Conservation (phyloP, 139 green algal genomes). For the Picochlorum sp. region DNA sequence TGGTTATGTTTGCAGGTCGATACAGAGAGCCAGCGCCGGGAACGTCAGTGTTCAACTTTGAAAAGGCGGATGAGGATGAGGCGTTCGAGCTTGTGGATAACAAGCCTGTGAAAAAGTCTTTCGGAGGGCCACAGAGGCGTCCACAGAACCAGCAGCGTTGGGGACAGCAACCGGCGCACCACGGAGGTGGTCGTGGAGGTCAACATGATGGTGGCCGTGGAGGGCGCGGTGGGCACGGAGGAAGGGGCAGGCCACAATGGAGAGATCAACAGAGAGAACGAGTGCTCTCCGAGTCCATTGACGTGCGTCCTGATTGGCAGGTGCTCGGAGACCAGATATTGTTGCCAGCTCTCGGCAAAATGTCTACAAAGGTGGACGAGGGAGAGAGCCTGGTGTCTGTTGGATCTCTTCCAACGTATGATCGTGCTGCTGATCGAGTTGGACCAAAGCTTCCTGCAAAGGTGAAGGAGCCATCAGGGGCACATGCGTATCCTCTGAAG, state of each 20-base stretch:
- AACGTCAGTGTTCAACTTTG: slow-evolving; percentile 89
- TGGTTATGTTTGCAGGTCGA: slow-evolving; percentile 13
- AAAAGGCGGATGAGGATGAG: slow-evolving; percentile 89
- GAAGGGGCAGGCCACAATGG: slow-evolving; percentile 4
- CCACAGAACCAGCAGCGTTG: slow-evolving; percentile 7
- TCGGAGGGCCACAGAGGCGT: slow-evolving; percentile 7
- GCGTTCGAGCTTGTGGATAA: slow-evolving; percentile 96
- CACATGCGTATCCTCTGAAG: slow-evolving; percentile 65
- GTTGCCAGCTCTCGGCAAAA: slow-evolving; percentile 71
- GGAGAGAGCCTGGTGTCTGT: slow-evolving; percentile 39
- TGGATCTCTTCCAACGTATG: slow-evolving; percentile 79
- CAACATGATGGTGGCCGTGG: not conserved
- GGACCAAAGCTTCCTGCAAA: slow-evolving; percentile 68
- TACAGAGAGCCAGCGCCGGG: slow-evolving; percentile 32
- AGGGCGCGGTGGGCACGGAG: not conserved
- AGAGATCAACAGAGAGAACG: slow-evolving; percentile 16
- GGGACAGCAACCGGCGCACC: slow-evolving; percentile 4
- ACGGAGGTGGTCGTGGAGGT: not conserved
- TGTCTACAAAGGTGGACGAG: slow-evolving; percentile 52
- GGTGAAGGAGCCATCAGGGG: slow-evolving; percentile 55
- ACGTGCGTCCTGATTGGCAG: slow-evolving; percentile 88
- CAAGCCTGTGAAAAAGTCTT: slow-evolving; percentile 47
- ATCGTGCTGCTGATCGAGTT: slow-evolving; percentile 81
- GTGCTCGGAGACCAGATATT: slow-evolving; percentile 86
- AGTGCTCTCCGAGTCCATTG: slow-evolving; percentile 69